Evolutionary conservation across 768 basidiomycete species (phyloP).

Genomic region (Dendrothele bispora): DNA sequence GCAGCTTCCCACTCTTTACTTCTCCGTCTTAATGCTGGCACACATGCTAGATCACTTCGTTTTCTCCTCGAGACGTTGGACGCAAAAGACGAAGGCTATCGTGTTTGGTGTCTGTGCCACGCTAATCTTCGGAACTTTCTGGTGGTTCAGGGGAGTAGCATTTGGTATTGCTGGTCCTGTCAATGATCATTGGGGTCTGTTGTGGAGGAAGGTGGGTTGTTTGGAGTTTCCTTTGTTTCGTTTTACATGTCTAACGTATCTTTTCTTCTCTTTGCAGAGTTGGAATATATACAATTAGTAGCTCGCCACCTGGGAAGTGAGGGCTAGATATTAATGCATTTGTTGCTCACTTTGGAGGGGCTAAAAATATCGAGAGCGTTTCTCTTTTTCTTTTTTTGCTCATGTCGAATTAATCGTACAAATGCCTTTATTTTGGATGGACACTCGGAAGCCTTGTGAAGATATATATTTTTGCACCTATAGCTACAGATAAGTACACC

Average conservation of each 20-base stretch:
- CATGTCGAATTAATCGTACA: no score
- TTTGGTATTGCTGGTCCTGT: slow-evolving; percentile 93
- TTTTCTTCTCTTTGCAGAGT: slow-evolving; percentile 18
- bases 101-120: slow-evolving; percentile 64
- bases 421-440: no score
- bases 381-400: neutral
- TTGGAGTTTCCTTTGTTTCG: slow-evolving; percentile 6
- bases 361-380: neutral
- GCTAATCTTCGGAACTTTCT: slow-evolving; percentile 75
- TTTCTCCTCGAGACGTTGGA: slow-evolving; percentile 71
- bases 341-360: neutral
- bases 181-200: slow-evolving; percentile 72
- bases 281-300: slow-evolving; percentile 30
- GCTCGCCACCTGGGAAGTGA: neutral
- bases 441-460: no score
- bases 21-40: slow-evolving; percentile 88
- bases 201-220: slow-evolving; percentile 66
- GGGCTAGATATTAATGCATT: neutral
- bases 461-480: no score
- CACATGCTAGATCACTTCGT: slow-evolving; percentile 93
- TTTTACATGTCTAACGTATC: slow-evolving; percentile 2
- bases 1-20: slow-evolving; percentile 95
- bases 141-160: slow-evolving; percentile 91
- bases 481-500: no score
- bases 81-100: slow-evolving; percentile 64